These are phyloP conservation scores for Ophiocordyceps unilateralis DNA, from an alignment of 2,329 filamentous ascomycete species.

Conservation along the genomic window DNA sequence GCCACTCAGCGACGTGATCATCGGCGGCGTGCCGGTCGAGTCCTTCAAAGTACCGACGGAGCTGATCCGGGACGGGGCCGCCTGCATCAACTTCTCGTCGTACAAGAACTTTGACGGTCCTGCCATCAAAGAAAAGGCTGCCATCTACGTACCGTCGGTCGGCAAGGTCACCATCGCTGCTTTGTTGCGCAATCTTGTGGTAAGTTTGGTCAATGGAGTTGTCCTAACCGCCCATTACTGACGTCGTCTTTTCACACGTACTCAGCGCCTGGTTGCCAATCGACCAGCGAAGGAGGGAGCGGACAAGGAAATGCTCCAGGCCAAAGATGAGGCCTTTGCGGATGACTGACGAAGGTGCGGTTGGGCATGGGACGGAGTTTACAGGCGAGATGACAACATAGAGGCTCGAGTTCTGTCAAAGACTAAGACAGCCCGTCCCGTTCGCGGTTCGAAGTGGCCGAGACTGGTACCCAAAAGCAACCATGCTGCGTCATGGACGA, in stretches of 20 bases:
- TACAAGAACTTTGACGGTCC: slow-evolving; percentile 80
- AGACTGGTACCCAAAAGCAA: too few species aligned
- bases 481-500: background rate
- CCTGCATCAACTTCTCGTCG: slow-evolving; percentile 98
- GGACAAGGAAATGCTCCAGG: slow-evolving; percentile 17
- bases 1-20: slow-evolving; percentile 82
- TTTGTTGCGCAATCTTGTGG: slow-evolving; percentile 72
- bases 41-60: slow-evolving; percentile 78
- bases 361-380: too few species aligned
- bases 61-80: slow-evolving; percentile 70
- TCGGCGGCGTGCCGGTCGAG: slow-evolving; percentile 78
- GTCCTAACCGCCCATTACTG: background rate
- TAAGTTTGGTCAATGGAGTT: slow-evolving; percentile 25
- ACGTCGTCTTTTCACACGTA: background rate
- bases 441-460: too few species aligned
- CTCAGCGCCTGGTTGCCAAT: slow-evolving; percentile 34
- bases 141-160: slow-evolving; percentile 91
- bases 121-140: slow-evolving; percentile 84
- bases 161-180: slow-evolving; percentile 96
- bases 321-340: slow-evolving; percentile 23
- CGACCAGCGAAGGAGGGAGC: slow-evolving; percentile 21
- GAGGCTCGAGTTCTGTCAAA: too few species aligned
- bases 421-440: too few species aligned
- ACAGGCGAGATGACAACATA: too few species aligned
- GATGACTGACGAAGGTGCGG: slow-evolving; percentile 18